Evolutionary conservation across 2,329 filamentous ascomycete genomes (phyloP).

Genomic region (Phoma sp.): DNA sequence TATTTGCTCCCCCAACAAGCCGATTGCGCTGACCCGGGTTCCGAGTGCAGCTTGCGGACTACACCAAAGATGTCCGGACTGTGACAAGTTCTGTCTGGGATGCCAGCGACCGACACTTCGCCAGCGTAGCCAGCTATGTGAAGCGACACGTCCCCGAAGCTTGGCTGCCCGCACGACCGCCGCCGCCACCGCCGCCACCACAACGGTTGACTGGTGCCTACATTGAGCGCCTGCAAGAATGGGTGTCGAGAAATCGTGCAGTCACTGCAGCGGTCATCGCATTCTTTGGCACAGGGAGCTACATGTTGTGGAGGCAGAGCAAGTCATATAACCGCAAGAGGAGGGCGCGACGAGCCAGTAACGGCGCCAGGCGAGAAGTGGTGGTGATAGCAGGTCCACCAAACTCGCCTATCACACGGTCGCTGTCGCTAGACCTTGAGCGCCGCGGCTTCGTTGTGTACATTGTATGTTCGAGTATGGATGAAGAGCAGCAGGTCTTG

Average conservation of each 20-base stretch:
- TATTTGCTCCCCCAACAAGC: slow-evolving; percentile 8
- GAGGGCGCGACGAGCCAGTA: slow-evolving; percentile 77
- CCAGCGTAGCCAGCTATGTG: slow-evolving; percentile 72
- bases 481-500: slow-evolving; percentile 82
- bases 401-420: slow-evolving; percentile 80
- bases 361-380: slow-evolving; percentile 87
- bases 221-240: slow-evolving; percentile 67
- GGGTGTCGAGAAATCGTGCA: slow-evolving; percentile 75
- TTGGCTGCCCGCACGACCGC: slow-evolving; percentile 75
- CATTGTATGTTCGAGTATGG: slow-evolving; percentile 80
- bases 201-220: slow-evolving; percentile 53
- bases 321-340: slow-evolving; percentile 66
- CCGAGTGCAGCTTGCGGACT: slow-evolving; percentile 58
- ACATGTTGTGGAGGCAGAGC: slow-evolving; percentile 67
- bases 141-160: slow-evolving; percentile 69
- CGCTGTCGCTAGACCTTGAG: slow-evolving; percentile 85
- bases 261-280: slow-evolving; percentile 74
- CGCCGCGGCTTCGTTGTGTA: slow-evolving; percentile 92
- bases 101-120: slow-evolving; percentile 80
- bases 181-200: slow-evolving; percentile 55
- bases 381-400: slow-evolving; percentile 88
- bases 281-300: slow-evolving; percentile 68
- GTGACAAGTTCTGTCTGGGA: slow-evolving; percentile 78
- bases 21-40: slow-evolving; percentile 22
- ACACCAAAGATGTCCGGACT: slow-evolving; percentile 69